These are phyloP conservation scores for Haplosporangium gracile DNA, from an alignment of 192 early-diverging fungal species.

Conservation along the genomic window DNA sequence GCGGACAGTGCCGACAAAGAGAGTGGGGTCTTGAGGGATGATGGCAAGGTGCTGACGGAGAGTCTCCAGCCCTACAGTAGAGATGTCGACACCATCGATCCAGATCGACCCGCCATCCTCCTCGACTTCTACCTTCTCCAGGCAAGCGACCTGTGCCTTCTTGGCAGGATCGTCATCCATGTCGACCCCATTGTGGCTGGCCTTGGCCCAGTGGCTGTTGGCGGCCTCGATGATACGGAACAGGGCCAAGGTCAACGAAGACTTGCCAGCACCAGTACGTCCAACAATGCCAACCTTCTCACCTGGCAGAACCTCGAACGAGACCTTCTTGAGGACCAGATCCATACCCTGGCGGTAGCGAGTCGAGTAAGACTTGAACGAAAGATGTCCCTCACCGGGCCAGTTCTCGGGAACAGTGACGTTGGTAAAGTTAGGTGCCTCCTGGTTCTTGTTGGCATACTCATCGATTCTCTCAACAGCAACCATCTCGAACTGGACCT, in stretches of 20 bases:
- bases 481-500: slow-evolving; percentile 80
- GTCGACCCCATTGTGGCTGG: slow-evolving; percentile 18
- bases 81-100: slow-evolving; percentile 58
- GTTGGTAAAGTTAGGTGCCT: slow-evolving; percentile 61
- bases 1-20: slow-evolving; percentile 71
- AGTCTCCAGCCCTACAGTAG: slow-evolving; percentile 67
- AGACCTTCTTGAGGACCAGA: slow-evolving; percentile 79
- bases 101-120: slow-evolving; percentile 52
- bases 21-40: slow-evolving; percentile 82
- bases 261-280: slow-evolving; percentile 62
- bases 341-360: slow-evolving; percentile 85
- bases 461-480: slow-evolving; percentile 86
- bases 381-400: slow-evolving; percentile 80
- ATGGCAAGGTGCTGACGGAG: slow-evolving; percentile 75
- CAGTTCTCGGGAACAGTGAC: slow-evolving; percentile 66
- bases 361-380: slow-evolving; percentile 80
- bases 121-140: slow-evolving; percentile 29
- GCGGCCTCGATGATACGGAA: slow-evolving; percentile 62
- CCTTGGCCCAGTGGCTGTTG: slow-evolving; percentile 47
- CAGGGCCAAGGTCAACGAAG: slow-evolving; percentile 60
- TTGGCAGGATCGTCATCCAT: slow-evolving; percentile 13
- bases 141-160: not conserved
- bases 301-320: slow-evolving; percentile 50
- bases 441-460: slow-evolving; percentile 49
- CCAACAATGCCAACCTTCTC: slow-evolving; percentile 85